These are phyloP conservation scores for Chenopodium suecicum DNA, from an alignment of 148 eudicot genomes.

Conservation along the genomic window DNA sequence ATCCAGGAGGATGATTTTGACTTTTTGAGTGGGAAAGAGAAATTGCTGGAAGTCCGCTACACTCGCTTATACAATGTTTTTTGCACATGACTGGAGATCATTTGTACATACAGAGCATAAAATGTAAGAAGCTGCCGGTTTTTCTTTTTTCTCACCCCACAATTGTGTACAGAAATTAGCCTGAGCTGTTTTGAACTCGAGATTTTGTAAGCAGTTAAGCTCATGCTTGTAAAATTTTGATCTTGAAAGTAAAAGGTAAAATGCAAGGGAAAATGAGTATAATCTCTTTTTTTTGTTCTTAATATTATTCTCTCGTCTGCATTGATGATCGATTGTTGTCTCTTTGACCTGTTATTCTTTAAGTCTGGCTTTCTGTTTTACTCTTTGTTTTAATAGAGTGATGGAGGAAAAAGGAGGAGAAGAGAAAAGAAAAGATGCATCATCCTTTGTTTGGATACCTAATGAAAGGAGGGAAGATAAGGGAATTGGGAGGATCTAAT, in stretches of 20 bases:
- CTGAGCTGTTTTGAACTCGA: neutral
- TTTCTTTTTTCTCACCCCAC: neutral
- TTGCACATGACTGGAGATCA: conserved; percentile 1
- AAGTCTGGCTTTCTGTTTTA: neutral
- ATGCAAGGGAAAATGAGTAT: neutral
- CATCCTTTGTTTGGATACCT: too few relatives aligned
- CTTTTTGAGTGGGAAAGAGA: conserved; percentile 1
- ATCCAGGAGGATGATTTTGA: neutral
- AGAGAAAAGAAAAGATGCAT: too few relatives aligned
- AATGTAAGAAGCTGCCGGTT: conserved; percentile 15
- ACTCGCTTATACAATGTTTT: conserved; percentile 3
- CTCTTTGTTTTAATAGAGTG: too few relatives aligned
- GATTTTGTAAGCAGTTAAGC: conserved; percentile 14
- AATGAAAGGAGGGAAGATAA: too few relatives aligned
- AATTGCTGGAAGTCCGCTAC: neutral
- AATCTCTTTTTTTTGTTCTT: too few relatives aligned
- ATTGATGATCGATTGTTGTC: neutral
- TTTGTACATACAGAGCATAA: conserved; percentile 22
- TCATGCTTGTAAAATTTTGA: neutral
- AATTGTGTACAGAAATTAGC: conserved; percentile 10
- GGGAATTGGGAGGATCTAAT: too few relatives aligned
- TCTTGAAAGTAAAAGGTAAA: neutral
- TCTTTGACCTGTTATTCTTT: neutral
- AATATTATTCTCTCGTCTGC: too few relatives aligned
- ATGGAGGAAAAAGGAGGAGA: too few relatives aligned